Percentiles rank a stretch among this genome's conserved stretches.
These are phyloP conservation scores for Aspergillus uvarum DNA, from an alignment of 2,329 filamentous ascomycete genomes.

Conservation along the genomic window DNA sequence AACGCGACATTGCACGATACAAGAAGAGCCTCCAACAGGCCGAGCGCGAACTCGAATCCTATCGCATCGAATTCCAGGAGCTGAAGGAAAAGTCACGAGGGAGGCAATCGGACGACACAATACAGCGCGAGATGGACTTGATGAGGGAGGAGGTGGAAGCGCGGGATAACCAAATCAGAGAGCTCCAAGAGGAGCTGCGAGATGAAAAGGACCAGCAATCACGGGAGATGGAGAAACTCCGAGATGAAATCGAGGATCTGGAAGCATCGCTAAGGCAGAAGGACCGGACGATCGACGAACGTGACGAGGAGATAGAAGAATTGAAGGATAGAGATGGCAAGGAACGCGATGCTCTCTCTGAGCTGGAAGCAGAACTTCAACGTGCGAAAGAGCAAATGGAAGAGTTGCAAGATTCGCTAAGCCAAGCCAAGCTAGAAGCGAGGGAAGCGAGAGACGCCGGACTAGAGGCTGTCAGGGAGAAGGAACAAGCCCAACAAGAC, in stretches of 20 bases:
- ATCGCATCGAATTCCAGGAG: constrained; percentile 76
- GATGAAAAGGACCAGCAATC: constrained; percentile 55
- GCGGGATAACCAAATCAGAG: constrained; percentile 45
- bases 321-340: constrained; percentile 54
- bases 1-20: constrained; percentile 80
- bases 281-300: constrained; percentile 69
- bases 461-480: constrained; percentile 53
- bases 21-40: constrained; percentile 80
- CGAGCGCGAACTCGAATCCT: constrained; percentile 82
- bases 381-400: constrained; percentile 46
- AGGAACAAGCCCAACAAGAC: constrained; percentile 53
- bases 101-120: constrained; percentile 69
- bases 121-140: constrained; percentile 60
- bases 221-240: constrained; percentile 64
- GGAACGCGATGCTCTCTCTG: constrained; percentile 44
- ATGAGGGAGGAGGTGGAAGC: constrained; percentile 52
- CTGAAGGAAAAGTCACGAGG: constrained; percentile 78
- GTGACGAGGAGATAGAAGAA: constrained; percentile 71
- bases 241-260: constrained; percentile 72
- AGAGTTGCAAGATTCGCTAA: constrained; percentile 45
- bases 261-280: constrained; percentile 75
- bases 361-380: constrained; percentile 52
- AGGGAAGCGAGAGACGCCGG: constrained; percentile 46
- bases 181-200: constrained; percentile 55
- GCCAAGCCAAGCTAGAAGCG: constrained; percentile 37